A percentile compares a stretch with the other conserved stretches of the same genome.
Evolutionary conservation across 163 green algal species (phyloP).

Genomic region (Coccomyxa subellipsoidea): DNA sequence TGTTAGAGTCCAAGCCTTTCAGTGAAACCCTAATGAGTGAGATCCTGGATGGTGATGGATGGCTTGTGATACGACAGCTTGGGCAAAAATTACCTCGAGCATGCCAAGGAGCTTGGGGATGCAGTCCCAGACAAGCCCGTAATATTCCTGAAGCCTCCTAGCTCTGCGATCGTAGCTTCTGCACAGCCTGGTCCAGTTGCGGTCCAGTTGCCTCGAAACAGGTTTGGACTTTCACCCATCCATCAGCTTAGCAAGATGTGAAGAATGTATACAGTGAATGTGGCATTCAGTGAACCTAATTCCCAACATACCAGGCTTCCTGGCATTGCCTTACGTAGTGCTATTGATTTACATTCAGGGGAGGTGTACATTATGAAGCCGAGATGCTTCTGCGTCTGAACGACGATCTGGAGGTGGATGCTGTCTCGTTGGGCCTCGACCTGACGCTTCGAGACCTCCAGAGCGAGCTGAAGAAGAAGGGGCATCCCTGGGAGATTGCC

Average conservation of each 20-base stretch:
- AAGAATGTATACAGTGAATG: background rate
- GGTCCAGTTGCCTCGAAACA: slow-evolving; percentile 9
- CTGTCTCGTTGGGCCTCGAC: slow-evolving; percentile 28
- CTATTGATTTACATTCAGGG: background rate
- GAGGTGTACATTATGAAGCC: slow-evolving; percentile 26
- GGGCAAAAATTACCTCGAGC: background rate
- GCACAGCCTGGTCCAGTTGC: slow-evolving; percentile 8
- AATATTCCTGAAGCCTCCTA: slow-evolving; percentile 29
- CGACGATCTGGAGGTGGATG: slow-evolving; percentile 14
- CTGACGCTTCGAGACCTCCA: slow-evolving; percentile 33
- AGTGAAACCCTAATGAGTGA: background rate
- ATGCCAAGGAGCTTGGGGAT: slow-evolving; percentile 19
- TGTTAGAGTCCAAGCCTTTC: no score
- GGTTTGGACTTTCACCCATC: background rate
- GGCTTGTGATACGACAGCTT: background rate
- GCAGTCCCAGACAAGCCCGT: slow-evolving; percentile 15
- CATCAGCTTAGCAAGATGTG: background rate
- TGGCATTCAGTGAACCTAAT: background rate
- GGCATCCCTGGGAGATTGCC: slow-evolving; percentile 30
- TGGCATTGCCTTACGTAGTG: background rate
- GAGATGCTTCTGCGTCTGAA: slow-evolving; percentile 25
- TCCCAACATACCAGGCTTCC: no score
- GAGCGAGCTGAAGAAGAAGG: slow-evolving; percentile 22
- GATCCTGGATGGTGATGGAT: background rate
- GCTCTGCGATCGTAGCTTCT: background rate